phyloP scores from a whole-genome alignment of 2,329 filamentous ascomycete genomes.

The Lachnellula arida region DNA sequence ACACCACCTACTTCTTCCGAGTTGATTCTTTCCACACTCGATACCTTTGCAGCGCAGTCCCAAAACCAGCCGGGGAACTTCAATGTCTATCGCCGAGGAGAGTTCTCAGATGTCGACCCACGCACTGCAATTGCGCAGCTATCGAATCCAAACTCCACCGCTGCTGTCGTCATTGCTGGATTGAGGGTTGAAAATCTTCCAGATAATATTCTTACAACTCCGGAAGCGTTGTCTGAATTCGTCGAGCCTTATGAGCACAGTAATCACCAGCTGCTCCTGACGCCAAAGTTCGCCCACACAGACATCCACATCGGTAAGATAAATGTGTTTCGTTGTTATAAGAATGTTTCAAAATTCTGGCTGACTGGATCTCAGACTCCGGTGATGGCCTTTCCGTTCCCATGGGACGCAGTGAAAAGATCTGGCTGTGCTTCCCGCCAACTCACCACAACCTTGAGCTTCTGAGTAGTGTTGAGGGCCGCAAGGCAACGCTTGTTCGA shows the following conservation, averaged over 20 bases:
- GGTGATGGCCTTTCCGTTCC: conserved; percentile 11
- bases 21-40: conserved; percentile 6
- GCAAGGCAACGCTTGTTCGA: conserved; percentile 5
- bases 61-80: background rate
- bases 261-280: conserved; percentile 12
- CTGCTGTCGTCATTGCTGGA: background rate
- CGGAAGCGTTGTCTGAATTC: background rate
- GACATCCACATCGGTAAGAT: conserved; percentile 14
- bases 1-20: background rate
- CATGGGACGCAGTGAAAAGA: conserved; percentile 7
- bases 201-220: background rate
- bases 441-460: conserved; percentile 11
- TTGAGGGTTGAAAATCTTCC: background rate
- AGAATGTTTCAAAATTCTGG: no score
- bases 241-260: conserved; percentile 4
- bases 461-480: conserved; percentile 4
- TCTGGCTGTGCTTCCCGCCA: conserved; percentile 15
- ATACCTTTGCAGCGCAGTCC: background rate
- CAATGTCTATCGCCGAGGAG: conserved; percentile 4
- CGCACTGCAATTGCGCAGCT: conserved; percentile 9
- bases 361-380: conserved; percentile 3
- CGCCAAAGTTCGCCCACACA: conserved; percentile 9
- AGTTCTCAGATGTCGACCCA: conserved; percentile 1
- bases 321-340: background rate
- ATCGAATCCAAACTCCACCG: background rate